Evolutionary conservation across 148 eudicot genomes (phyloP).

Genomic region (Chenopodium quinoa): DNA sequence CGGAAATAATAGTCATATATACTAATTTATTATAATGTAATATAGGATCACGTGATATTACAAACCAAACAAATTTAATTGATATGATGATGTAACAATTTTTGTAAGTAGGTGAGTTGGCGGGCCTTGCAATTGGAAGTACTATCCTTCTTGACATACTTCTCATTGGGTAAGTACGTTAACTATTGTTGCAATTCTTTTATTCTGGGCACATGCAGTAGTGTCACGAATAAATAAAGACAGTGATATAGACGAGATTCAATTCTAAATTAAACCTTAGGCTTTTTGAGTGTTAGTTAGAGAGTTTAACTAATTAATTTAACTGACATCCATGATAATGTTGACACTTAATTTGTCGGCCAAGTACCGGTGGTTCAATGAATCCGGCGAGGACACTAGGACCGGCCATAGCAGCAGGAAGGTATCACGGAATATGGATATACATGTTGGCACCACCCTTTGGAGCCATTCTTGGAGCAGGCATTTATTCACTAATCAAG

Average conservation of each 20-base stretch:
- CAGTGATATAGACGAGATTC: too few species aligned
- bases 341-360: slow-evolving; percentile 14
- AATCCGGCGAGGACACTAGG: slow-evolving; percentile 43
- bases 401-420: slow-evolving; percentile 40
- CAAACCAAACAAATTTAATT: too few species aligned
- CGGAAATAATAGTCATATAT: background rate
- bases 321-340: too few species aligned
- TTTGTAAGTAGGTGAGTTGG: slow-evolving; percentile 45
- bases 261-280: too few species aligned
- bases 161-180: slow-evolving; percentile 32
- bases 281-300: too few species aligned
- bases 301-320: too few species aligned
- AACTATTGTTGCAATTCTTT: background rate
- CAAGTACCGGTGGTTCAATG: slow-evolving; percentile 45
- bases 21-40: background rate
- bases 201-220: too few species aligned
- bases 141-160: slow-evolving; percentile 43
- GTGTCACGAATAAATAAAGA: too few species aligned
- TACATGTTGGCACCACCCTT: slow-evolving; percentile 38
- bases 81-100: background rate
- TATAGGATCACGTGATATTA: background rate
- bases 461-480: slow-evolving; percentile 41
- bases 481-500: slow-evolving; percentile 34
- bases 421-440: slow-evolving; percentile 40
- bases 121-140: slow-evolving; percentile 45